These are phyloP conservation scores for Cercophora scortea DNA, from an alignment of 495 filamentous ascomycete species.

Conservation along the genomic window DNA sequence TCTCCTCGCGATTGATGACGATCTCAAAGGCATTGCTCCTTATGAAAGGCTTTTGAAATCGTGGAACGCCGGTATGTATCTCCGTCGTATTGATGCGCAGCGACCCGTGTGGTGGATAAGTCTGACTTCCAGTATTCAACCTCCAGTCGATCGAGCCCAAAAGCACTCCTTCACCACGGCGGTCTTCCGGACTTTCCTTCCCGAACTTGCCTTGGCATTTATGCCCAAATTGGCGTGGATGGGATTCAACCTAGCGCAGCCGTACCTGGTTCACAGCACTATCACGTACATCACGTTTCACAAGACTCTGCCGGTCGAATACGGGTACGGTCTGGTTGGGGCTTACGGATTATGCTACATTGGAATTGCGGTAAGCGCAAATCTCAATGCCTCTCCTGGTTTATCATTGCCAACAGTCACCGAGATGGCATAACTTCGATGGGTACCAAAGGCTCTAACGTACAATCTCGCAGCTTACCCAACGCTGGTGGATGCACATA, in stretches of 20 bases:
- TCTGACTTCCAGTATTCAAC: background rate
- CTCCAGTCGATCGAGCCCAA: conserved; percentile 3
- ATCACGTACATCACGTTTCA: conserved; percentile 20
- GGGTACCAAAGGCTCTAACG: background rate
- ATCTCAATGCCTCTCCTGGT: too few relatives aligned
- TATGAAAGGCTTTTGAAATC: conserved; percentile 2
- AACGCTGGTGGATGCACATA: conserved; percentile 7
- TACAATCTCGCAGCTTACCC: conserved; percentile 1
- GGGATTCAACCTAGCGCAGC: conserved; percentile 15
- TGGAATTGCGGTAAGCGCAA: conserved; percentile 37
- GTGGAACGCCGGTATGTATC: conserved; percentile 3
- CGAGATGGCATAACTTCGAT: too few relatives aligned
- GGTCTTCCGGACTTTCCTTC: conserved; percentile 4
- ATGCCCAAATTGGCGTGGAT: conserved; percentile 12
- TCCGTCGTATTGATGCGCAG: background rate
- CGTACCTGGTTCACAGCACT: conserved; percentile 13
- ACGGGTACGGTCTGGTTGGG: conserved; percentile 48
- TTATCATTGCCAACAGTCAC: too few relatives aligned
- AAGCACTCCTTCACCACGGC: conserved; percentile 11
- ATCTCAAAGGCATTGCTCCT: conserved; percentile 3
- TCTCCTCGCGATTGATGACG: conserved; percentile 11
- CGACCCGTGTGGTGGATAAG: background rate
- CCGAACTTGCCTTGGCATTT: conserved; percentile 6
- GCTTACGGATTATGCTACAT: conserved; percentile 46
- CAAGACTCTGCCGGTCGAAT: conserved; percentile 31